Evolutionary conservation across 2,329 filamentous ascomycete genomes (phyloP), one percentile per base, ranked within the genome.

Genomic region (Ilyonectria robusta): DNA sequence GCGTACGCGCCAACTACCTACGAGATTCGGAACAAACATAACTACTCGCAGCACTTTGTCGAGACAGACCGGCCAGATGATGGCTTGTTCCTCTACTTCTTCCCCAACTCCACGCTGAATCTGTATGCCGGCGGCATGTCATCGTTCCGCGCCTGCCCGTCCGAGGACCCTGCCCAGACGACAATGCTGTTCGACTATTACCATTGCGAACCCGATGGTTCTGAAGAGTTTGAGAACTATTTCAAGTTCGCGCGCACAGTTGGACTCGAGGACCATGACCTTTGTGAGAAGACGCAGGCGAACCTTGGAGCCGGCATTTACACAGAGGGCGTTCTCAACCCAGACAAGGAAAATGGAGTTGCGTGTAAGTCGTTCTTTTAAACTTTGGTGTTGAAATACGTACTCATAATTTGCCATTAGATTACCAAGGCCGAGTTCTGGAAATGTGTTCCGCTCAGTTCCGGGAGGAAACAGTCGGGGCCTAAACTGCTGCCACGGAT

Each of bases 121-220:
- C 84, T 89, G 44, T 89, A 89, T 62, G 87, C 86, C 1, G 87
- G 87, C 1, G 87, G 87, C 4, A 88, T 89, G 86, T 84, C 84
- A 11, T 85, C 82, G 6, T 89, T 88, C 77, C 83, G 87, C 1
- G 85, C 87, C 1, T 86, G 85, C 67, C 87, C 87, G 1, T 85
- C 83, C 1, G 76, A 81, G 1, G 81, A 85, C 26, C 85, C 87
- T 0, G 81, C 82, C 0, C 78, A 86, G 19, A 85, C 84, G 1
- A 79, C 85, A 15, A 88, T 88, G 86, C 86, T 88, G 70, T 89
- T 89, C 65, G 87, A 89, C 71, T 89, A 89, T 68, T 89, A 88
- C 69, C 85, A 89, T 64, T 70, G 81, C 33, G 84, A 64, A 82
- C 37, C 80, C 78, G 0, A 85, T 82, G 7, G 65, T n/a, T 70